Base-by-base conservation (phyloP, 2,329 filamentous ascomycete genomes). In the Orbilia ellipsospora region DNA sequence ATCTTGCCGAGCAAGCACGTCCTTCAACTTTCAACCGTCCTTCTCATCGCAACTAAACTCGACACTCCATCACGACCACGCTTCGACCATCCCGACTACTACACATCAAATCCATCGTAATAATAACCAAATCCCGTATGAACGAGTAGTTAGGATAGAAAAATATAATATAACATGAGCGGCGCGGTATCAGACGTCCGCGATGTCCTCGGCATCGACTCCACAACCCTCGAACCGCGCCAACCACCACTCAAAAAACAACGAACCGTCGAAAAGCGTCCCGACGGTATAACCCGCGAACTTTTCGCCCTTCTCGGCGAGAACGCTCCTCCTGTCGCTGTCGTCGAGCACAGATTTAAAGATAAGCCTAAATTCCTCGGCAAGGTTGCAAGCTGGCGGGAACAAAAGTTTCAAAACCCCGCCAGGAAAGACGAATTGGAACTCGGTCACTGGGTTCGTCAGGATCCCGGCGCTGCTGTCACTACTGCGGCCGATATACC, bases 361-460 rank as follows among this genome's bases (percentile, higher is more conserved):
- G 79, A 79, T 56, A 79, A 78, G 20, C 79, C 79, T 6, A 77
- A 75, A 52, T 80, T 79, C 72, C 77, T 79, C 62, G 79, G 78
- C 10, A 79, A 79, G 31, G 78, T 79, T 10, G 79, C 79, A 44
- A 72, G 78, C 26, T 80, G 79, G 79, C 44, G 56, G 36, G 61
- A 72, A 51, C 59, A 70, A 26, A 59, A 40, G 0, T 97, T 97
- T 81, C 87, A 83, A 42, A 97, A 97, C 81, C 89, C 90, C 65
- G 93, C 92, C 16, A 89, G 94, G 77, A 83, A 85, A 45, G 92
- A 95, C 80, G 86, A 85, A 15, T 85, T 97, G 23, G 83, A 91
- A 3, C 82, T 97, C 77, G 87, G 87, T 78, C 94, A 97, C 83
- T 97, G 94, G 94, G 88, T 90, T 81, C 86, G 90, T 81, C 90